Conservation (phyloP, 2,329 filamentous ascomycete species). For the Colletotrichum karsti region DNA sequence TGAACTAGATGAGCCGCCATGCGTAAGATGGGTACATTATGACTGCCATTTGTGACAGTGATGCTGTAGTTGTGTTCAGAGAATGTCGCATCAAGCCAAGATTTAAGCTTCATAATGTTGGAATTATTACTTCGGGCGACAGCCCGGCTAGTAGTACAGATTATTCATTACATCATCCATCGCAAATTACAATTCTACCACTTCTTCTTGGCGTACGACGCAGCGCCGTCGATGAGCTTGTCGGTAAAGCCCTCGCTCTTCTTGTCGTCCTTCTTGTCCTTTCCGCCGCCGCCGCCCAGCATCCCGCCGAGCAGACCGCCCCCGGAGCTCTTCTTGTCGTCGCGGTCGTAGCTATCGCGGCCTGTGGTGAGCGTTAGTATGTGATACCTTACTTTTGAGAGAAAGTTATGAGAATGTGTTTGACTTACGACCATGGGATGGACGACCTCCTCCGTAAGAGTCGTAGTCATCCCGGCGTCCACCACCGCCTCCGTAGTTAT, state of each 20-base stretch:
- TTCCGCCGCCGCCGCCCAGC: constrained; percentile 14
- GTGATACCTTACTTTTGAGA: rapidly evolving
- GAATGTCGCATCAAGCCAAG: too few species aligned
- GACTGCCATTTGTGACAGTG: too few species aligned
- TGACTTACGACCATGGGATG: constrained; percentile 14
- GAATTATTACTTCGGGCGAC: not conserved
- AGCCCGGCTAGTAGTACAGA: constrained; percentile 11
- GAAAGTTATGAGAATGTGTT: not conserved
- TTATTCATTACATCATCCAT: constrained; percentile 19
- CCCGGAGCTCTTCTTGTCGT: not conserved
- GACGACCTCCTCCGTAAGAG: not conserved
- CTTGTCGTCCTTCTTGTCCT: constrained; percentile 15
- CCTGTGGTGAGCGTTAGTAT: not conserved
- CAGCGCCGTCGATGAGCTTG: constrained; percentile 25
- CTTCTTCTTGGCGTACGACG: constrained; percentile 26
- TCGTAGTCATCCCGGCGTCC: constrained; percentile 4
- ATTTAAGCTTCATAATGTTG: not conserved
- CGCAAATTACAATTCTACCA: not conserved
- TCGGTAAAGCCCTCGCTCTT: constrained; percentile 18
- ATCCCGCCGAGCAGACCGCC: constrained; percentile 14
- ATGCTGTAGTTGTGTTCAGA: too few species aligned
- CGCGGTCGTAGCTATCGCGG: not conserved
- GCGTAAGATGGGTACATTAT: too few species aligned
- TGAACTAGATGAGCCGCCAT: not conserved
- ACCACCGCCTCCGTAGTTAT: not conserved